phyloP scores from a whole-genome alignment of 495 filamentous ascomycete species.

The Lasiosphaeria ovina region DNA sequence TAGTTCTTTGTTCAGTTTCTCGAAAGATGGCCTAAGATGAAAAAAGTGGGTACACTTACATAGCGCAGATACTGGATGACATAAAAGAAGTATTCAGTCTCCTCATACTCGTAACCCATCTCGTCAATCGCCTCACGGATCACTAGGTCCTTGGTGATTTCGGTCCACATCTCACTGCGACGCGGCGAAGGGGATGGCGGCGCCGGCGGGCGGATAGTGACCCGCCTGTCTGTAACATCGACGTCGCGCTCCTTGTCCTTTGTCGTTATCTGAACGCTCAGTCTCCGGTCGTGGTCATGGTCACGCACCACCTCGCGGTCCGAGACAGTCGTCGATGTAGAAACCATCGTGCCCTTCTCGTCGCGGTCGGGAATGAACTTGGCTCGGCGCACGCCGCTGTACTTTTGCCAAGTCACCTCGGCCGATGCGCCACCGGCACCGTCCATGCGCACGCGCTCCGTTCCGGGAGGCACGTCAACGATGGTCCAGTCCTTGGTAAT shows the following conservation, averaged over 20 bases:
- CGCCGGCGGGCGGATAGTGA: constrained; percentile 33
- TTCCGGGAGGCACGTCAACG: constrained; percentile 77
- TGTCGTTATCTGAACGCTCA: constrained; percentile 47
- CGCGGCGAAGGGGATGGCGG: constrained; percentile 35
- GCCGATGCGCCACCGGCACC: constrained; percentile 63
- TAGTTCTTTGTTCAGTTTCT: constrained; percentile 16
- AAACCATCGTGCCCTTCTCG: constrained; percentile 26
- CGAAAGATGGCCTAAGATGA: constrained; percentile 6
- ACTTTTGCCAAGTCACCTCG: constrained; percentile 72
- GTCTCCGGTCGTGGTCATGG: constrained; percentile 27
- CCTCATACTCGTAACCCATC: constrained; percentile 85
- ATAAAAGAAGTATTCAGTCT: constrained; percentile 87
- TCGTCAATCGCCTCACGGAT: constrained; percentile 82
- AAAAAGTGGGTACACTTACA: constrained; percentile 53
- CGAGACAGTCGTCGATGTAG: constrained; percentile 29
- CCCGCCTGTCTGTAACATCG: constrained; percentile 46
- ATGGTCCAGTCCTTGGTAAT: constrained; percentile 71
- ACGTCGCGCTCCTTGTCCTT: constrained; percentile 40
- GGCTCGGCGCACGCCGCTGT: constrained; percentile 70
- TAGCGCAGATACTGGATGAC: constrained; percentile 87
- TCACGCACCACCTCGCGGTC: constrained; percentile 34
- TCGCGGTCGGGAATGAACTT: constrained; percentile 60
- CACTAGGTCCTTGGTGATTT: constrained; percentile 93
- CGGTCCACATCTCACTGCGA: constrained; percentile 84
- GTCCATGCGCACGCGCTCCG: constrained; percentile 71